These are phyloP conservation scores for Saturnispora bothae DNA, from an alignment of 805 yeast species.

Conservation along the genomic window DNA sequence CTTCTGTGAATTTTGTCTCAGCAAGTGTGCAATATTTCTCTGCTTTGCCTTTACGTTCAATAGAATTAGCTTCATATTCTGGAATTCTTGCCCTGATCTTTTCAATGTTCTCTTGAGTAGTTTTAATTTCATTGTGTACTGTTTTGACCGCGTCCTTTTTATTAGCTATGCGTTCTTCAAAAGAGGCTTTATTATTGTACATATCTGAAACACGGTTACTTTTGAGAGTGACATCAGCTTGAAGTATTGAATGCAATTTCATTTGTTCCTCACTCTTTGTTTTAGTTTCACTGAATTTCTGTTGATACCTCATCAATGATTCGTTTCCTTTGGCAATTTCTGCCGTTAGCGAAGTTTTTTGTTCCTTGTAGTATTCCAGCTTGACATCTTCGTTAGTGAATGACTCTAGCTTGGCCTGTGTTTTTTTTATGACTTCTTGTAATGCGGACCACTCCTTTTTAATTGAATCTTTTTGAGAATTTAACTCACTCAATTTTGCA, in stretches of 20 bases:
- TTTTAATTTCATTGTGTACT: constrained; percentile 1
- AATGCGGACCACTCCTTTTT: constrained; percentile 4
- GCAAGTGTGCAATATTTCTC: constrained; percentile 36
- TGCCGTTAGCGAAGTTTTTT: background rate
- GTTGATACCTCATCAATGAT: background rate
- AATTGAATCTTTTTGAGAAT: background rate
- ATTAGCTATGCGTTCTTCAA: constrained; percentile 1
- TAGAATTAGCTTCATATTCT: constrained; percentile 5
- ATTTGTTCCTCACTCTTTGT: background rate
- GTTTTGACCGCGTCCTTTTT: constrained; percentile 13
- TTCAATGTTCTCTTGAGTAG: constrained; percentile 6
- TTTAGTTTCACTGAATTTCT: constrained; percentile 2
- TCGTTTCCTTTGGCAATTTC: constrained; percentile 6
- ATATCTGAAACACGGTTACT: background rate
- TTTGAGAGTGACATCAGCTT: background rate
- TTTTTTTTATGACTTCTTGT: constrained; percentile 1
- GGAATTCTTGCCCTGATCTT: constrained; percentile 1
- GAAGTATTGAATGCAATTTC: background rate
- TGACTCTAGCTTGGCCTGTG: constrained; percentile 3
- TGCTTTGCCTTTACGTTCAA: constrained; percentile 22
- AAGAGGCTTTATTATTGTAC: constrained; percentile 8
- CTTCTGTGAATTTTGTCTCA: constrained; percentile 33
- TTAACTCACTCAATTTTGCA: constrained; percentile 2
- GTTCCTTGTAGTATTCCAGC: constrained; percentile 5
- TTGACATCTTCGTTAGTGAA: constrained; percentile 4